Base-by-base conservation (phyloP, 2,329 filamentous ascomycete species). In the Scedosporium apiospermum region DNA sequence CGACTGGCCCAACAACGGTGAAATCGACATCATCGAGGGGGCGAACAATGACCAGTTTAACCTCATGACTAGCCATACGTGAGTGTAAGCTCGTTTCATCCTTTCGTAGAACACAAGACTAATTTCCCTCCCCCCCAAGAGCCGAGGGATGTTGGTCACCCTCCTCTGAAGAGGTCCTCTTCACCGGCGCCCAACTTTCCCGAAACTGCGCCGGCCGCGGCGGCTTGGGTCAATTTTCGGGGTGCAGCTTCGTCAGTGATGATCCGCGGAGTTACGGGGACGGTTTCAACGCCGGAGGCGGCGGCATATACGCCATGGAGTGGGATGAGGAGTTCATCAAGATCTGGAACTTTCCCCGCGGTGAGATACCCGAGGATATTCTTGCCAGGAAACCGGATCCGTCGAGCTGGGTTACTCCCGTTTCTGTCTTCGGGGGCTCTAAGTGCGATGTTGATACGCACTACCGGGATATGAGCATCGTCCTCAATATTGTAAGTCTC, bases 291-390 rank as follows among this genome's bases (percentile, higher is more conserved):
- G 77, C 77, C 9, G 82, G 72, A 42, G 78, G 80, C 1, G 88
- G 88, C n/a, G 88, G 88, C 30, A 81, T 90, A 3, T 90, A 89
- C 67, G 87, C 86, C 5, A 82, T 88, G 67, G 79, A 88, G 68
- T 95, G 90, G 89, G 87, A 87, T 59, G 75, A 78, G 9, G 74
- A 82, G 1, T 82, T 80, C 63, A 88, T 96, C 71, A 86, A 81
- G 63, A 79, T 95, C 65, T 96, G 88, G 86, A 89, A 90, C 77
- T 96, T 92, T 73, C 77, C 86, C 1, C 83, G 88, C n/a, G 75
- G 74, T 34, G 71, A 73, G 7, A 82, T 93, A 49, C 91, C 91
- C 0, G 69, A 72, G 0, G 87, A 95, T 69, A 87, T 93, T 59
- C 72, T 75, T 4, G 72, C 74, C 38, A 83, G 76, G 62, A 76